Conservation (phyloP, 164 flowering plant species). For the Sedum album region DNA sequence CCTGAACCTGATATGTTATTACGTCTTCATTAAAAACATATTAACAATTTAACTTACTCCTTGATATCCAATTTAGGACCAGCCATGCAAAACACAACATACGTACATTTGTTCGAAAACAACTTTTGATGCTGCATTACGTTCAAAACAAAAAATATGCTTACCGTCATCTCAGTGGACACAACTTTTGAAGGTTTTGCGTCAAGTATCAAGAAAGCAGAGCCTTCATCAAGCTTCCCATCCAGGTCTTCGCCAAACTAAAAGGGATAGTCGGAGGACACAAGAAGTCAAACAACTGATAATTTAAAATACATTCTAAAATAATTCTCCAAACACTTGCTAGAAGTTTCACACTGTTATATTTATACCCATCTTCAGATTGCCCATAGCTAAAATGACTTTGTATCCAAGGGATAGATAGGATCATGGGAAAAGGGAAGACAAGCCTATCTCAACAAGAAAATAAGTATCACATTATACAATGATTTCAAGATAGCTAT, state of each 20-base stretch:
- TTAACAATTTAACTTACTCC: too few relatives aligned
- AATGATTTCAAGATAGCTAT: too few relatives aligned
- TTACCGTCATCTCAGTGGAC: conserved; percentile 82
- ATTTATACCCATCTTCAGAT: too few relatives aligned
- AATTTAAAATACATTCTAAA: not conserved
- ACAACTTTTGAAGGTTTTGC: conserved; percentile 92
- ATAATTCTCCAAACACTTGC: too few relatives aligned
- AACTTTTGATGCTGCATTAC: not conserved
- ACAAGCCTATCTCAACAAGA: too few relatives aligned
- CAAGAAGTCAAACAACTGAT: not conserved
- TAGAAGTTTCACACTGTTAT: too few relatives aligned
- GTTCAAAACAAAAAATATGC: conserved; percentile 18
- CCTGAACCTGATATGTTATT: conserved; percentile 61
- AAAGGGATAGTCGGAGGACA: conserved; percentile 12
- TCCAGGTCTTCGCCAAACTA: conserved; percentile 60
- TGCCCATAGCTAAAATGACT: too few relatives aligned
- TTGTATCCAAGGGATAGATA: too few relatives aligned
- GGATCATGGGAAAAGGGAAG: too few relatives aligned
- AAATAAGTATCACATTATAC: too few relatives aligned
- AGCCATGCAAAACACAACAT: not conserved
- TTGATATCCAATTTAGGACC: not conserved
- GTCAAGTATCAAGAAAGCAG: conserved; percentile 70
- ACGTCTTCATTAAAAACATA: not conserved
- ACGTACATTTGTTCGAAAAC: not conserved
- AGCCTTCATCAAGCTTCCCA: conserved; percentile 75